phyloP scores from a whole-genome alignment of 352 stramenopile genomes.

The Halophytophthora polymorphica region DNA sequence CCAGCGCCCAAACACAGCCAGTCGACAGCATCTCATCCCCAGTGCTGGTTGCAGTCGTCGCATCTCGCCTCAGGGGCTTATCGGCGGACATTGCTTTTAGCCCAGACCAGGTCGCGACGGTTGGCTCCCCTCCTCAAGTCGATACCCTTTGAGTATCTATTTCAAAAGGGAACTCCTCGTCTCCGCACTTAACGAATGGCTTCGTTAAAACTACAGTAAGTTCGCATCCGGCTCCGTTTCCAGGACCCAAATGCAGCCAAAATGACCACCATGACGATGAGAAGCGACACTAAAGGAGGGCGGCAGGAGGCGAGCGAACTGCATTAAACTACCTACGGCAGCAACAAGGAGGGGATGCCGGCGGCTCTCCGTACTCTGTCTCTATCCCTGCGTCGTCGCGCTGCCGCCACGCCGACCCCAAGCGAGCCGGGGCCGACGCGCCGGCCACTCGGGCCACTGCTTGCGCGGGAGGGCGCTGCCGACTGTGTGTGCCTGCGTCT shows the following conservation, averaged over 20 bases:
- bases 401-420: no score
- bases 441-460: no score
- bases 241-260: no score
- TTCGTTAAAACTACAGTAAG: no score
- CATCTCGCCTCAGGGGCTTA: no score
- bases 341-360: conserved; percentile 13
- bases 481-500: conserved; percentile 1
- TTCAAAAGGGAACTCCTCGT: not conserved
- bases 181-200: not conserved
- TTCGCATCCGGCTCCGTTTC: not conserved
- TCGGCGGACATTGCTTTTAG: no score
- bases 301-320: conserved; percentile 12
- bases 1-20: no score
- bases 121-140: conserved; percentile 28
- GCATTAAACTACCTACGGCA: conserved; percentile 35
- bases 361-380: no score
- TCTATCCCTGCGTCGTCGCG: conserved; percentile 14
- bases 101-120: conserved; percentile 13
- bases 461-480: no score
- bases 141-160: conserved; percentile 5
- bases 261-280: conserved; percentile 2
- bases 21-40: no score
- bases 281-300: conserved; percentile 1
- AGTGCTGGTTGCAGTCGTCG: no score
- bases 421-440: no score